phyloP scores from a whole-genome alignment of 257 asterid genomes.

The Nicotiana tomentosiformis region DNA sequence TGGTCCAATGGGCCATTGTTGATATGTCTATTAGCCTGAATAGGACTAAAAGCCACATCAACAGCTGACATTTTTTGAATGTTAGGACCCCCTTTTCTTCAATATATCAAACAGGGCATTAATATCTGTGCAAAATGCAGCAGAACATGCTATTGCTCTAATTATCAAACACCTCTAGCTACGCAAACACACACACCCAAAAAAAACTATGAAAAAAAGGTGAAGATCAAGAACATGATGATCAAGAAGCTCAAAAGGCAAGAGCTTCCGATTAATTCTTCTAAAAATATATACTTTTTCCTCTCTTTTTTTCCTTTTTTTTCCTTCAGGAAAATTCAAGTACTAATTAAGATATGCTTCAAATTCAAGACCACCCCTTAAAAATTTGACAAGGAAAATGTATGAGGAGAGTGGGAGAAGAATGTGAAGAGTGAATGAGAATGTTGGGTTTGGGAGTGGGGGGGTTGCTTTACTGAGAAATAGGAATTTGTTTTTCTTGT shows the following conservation, averaged over 20 bases:
- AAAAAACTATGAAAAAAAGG: no score
- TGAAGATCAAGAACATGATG: background rate
- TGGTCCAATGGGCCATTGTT: conserved; percentile 15
- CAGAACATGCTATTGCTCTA: no score
- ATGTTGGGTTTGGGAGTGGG: no score
- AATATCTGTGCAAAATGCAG: no score
- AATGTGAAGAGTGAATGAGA: no score
- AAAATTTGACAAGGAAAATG: background rate
- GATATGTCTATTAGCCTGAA: conserved; percentile 20
- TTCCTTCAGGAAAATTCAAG: no score
- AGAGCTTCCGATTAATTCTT: background rate
- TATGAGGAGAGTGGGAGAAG: background rate
- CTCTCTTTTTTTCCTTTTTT: no score
- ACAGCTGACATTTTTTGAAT: conserved; percentile 45
- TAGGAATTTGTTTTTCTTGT: background rate
- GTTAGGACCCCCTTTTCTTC: no score
- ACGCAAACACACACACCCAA: no score
- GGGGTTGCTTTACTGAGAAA: background rate
- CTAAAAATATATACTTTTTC: no score
- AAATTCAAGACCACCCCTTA: background rate
- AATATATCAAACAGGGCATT: no score
- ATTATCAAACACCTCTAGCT: no score
- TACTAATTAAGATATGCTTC: background rate
- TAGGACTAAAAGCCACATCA: conserved; percentile 44
- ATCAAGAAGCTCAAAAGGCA: background rate